Conservation (phyloP, 768 basidiomycete species). For the Rhizopogon salebrosus region DNA sequence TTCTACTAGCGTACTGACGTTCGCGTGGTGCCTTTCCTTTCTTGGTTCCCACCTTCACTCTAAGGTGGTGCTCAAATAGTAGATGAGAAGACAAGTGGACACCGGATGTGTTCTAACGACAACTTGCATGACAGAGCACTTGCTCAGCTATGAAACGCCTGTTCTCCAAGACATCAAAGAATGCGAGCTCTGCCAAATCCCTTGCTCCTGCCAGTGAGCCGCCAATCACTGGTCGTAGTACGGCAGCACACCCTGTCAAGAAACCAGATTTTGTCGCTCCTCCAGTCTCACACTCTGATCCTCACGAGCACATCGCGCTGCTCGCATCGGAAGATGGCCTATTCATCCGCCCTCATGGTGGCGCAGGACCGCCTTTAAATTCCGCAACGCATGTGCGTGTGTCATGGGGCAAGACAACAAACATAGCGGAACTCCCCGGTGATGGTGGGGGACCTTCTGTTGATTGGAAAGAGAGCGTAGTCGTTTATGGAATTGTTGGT, state of each 20-base stretch:
- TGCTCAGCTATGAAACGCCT: conserved; percentile 26
- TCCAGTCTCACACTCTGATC: conserved; percentile 69
- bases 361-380: conserved; percentile 7
- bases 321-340: conserved; percentile 56
- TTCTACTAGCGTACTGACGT: not conserved
- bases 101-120: not conserved
- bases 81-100: not conserved
- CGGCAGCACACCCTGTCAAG: conserved; percentile 3
- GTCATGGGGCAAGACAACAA: conserved; percentile 55
- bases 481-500: conserved; percentile 76
- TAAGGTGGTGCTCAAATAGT: not conserved
- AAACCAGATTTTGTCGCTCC: conserved; percentile 60
- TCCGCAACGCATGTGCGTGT: conserved; percentile 42
- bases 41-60: not conserved
- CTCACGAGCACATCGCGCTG: conserved; percentile 64
- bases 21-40: not conserved
- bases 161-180: conserved; percentile 18
- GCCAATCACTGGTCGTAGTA: not conserved
- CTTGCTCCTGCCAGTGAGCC: not conserved
- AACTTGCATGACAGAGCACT: not conserved
- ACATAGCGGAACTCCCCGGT: conserved; percentile 45
- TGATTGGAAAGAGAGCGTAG: conserved; percentile 52
- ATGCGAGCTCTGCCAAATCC: conserved; percentile 1
- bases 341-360: conserved; percentile 55
- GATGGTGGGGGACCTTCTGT: conserved; percentile 27